These are phyloP conservation scores for Aspergillus pseudoglaucus DNA, from an alignment of 2,329 filamentous ascomycete genomes.

Conservation along the genomic window DNA sequence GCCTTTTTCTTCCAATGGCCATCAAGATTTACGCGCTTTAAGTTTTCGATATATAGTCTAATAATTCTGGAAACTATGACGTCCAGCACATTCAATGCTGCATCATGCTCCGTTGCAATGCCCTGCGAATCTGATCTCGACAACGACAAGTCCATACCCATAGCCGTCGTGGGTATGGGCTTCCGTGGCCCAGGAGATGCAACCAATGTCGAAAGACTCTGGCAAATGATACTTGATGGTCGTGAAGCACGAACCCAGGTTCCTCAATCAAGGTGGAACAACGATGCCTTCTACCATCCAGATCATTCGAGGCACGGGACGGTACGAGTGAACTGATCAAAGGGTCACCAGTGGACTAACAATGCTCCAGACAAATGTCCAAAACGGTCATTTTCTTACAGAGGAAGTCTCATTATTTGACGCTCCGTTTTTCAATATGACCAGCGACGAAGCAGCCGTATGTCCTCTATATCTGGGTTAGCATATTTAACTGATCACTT, in stretches of 20 bases:
- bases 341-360: background rate
- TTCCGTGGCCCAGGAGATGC: constrained; percentile 20
- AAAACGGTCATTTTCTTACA: constrained; percentile 19
- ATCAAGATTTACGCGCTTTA: too few species aligned
- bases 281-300: constrained; percentile 20
- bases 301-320: constrained; percentile 18
- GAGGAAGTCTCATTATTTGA: constrained; percentile 25
- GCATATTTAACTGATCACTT: background rate
- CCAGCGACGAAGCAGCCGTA: constrained; percentile 23
- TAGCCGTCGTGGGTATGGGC: constrained; percentile 21
- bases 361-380: constrained; percentile 16
- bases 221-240: constrained; percentile 16
- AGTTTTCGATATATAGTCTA: too few species aligned
- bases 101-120: too few species aligned
- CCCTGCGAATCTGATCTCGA: too few species aligned
- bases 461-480: background rate
- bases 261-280: constrained; percentile 15
- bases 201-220: constrained; percentile 12
- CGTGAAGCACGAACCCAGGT: constrained; percentile 16
- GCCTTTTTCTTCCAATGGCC: too few species aligned
- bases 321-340: constrained; percentile 7
- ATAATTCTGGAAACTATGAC: too few species aligned
- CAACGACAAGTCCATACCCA: constrained; percentile 10
- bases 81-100: too few species aligned
- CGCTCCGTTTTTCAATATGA: constrained; percentile 31